A percentile compares a stretch with the other conserved stretches of the same genome.
These are phyloP conservation scores for Pseudodiploospora longispora DNA, from an alignment of 2,329 filamentous ascomycete genomes.

Conservation along the genomic window DNA sequence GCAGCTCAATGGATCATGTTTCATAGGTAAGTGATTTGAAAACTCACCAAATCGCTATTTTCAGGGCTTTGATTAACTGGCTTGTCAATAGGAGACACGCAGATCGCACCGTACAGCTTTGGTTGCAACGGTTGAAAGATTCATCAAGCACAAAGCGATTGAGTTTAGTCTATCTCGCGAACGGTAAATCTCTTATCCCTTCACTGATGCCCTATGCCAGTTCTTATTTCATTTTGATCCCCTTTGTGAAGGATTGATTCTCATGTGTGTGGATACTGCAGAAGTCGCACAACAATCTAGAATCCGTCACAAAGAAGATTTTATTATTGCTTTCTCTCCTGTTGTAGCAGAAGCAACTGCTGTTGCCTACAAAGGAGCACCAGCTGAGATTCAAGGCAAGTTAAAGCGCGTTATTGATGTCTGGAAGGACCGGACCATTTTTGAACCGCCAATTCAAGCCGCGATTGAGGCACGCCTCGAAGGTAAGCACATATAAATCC, in stretches of 20 bases:
- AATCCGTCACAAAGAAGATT: constrained; percentile 85
- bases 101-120: constrained; percentile 82
- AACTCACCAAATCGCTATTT: not conserved
- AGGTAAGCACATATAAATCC: constrained; percentile 41
- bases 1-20: constrained; percentile 99
- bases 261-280: constrained; percentile 25
- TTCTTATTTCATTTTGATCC: constrained; percentile 4
- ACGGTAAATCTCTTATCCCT: constrained; percentile 51
- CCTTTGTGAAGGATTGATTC: not conserved
- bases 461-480: constrained; percentile 73
- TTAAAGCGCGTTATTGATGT: constrained; percentile 86
- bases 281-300: constrained; percentile 97
- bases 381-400: constrained; percentile 79
- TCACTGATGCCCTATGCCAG: not conserved
- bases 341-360: constrained; percentile 86
- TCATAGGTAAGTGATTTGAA: constrained; percentile 58
- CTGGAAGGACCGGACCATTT: constrained; percentile 81
- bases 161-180: constrained; percentile 89
- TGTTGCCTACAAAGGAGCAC: constrained; percentile 82
- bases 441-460: constrained; percentile 70
- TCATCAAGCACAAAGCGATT: constrained; percentile 78
- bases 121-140: constrained; percentile 84
- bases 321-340: constrained; percentile 83
- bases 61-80: constrained; percentile 1
- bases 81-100: constrained; percentile 65